Base-by-base conservation (phyloP, 495 filamentous ascomycete species). In the Chlorociboria aeruginascens region DNA sequence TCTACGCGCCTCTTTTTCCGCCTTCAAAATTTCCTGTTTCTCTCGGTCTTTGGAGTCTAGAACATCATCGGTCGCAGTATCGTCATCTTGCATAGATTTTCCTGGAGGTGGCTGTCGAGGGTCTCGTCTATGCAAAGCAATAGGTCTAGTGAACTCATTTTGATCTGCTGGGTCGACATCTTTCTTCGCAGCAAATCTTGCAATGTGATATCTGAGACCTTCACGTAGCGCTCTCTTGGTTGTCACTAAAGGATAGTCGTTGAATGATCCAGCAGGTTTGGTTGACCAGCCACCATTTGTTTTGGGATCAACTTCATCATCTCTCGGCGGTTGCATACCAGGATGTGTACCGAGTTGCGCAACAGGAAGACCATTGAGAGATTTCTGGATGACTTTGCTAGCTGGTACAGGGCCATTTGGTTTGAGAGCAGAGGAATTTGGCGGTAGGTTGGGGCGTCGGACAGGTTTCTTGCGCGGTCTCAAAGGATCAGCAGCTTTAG, bases 61-160 rank as follows among this genome's bases (percentile, higher is more conserved):
- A 7, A 62, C 59, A 20, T 65, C 64, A 3, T 67, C 69, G 16
- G 56, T 57, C 8, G 43, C 45, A 16, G 54, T 55, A 10, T 73
- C 70, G 44, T 81, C 76, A 51, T 73, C 72, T 49, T 79, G 70
- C 9, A 63, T 64, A 28, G 67, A 67, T 29, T 68, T 70, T 8
- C 73, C 67, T 11, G 72, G 69, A 6, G 78, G 71, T 36, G 80
- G 77, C 45, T 83, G 73, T 40, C 83, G 74, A n/a, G 90, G 89
- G 61, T 95, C 88, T 8, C 90, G 82, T 32, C 92, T 82, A 62
- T 95, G 89, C 38, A 97, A 66, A 13, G 86, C 75, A 13, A 98
- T 83, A 0, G 92, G 92, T 36, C 87, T 76, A 8, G 83, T 83
- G 56, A 97, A 98, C 45, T 94, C 78, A 2, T 80, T 70, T 52